phyloP scores from a whole-genome alignment of 768 basidiomycete species.

The Flagelloscypha sp. region DNA sequence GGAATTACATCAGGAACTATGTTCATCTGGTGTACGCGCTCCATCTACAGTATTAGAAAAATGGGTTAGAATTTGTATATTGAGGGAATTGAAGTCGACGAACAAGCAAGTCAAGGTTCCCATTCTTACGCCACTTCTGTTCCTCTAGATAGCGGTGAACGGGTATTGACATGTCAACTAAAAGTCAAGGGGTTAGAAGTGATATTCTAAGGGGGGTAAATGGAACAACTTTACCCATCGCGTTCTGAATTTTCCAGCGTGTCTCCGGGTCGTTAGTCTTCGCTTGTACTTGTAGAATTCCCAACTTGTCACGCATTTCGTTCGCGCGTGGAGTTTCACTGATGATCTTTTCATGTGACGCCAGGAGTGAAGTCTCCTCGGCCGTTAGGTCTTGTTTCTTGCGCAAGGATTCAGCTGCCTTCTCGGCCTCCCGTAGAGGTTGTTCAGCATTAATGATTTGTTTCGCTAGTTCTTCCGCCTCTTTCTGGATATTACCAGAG shows the following conservation, averaged over 20 bases:
- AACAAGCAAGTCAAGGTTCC: constrained; percentile 77
- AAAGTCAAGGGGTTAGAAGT: constrained; percentile 3
- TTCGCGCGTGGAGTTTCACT: too few species aligned
- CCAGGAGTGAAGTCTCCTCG: constrained; percentile 28
- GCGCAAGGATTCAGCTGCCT: constrained; percentile 17
- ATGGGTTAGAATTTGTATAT: neutral
- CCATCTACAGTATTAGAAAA: constrained; percentile 54
- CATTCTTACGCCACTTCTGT: constrained; percentile 79
- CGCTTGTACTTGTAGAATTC: constrained; percentile 69
- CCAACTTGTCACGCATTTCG: constrained; percentile 38
- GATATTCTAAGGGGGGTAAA: neutral
- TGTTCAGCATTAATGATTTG: too few species aligned
- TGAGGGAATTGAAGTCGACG: constrained; percentile 17
- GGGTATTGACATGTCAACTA: constrained; percentile 61
- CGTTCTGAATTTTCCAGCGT: constrained; percentile 70
- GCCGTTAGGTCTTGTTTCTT: constrained; percentile 19
- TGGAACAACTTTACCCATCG: constrained; percentile 52
- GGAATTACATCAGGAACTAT: constrained; percentile 85
- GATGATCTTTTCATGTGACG: too few species aligned
- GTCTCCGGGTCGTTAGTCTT: constrained; percentile 78
- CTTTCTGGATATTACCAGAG: constrained; percentile 37
- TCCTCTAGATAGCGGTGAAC: constrained; percentile 77
- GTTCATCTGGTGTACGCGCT: constrained; percentile 85
- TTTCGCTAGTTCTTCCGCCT: constrained; percentile 32
- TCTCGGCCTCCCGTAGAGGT: too few species aligned